Evolutionary conservation across 2,329 filamentous ascomycete genomes (phyloP).

Genomic region (Monosporascus sp.): DNA sequence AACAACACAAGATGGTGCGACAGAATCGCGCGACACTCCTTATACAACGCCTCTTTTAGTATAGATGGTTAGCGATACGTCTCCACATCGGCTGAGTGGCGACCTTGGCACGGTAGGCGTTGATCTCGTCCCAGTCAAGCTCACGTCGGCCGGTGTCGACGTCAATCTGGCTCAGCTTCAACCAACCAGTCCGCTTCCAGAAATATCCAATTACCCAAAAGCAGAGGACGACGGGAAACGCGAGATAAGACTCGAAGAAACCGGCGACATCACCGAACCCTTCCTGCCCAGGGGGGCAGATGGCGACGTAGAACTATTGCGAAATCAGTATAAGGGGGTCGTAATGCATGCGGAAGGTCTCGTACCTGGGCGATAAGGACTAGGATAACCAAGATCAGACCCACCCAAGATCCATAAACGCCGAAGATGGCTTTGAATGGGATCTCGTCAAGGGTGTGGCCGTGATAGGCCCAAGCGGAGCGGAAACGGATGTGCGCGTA

Average conservation of each 20-base stretch:
- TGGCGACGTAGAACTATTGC: constrained; percentile 39
- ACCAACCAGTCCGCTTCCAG: constrained; percentile 60
- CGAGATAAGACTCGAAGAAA: constrained; percentile 52
- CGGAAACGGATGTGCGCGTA: constrained; percentile 66
- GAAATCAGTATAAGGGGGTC: constrained; percentile 2
- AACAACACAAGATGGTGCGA: background rate
- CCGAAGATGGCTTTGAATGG: constrained; percentile 59
- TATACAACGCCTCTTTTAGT: constrained; percentile 15
- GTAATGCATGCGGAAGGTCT: background rate
- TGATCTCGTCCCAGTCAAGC: constrained; percentile 56
- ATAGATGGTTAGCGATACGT: constrained; percentile 25
- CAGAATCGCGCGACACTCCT: background rate
- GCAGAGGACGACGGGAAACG: constrained; percentile 46
- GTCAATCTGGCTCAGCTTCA: constrained; percentile 56
- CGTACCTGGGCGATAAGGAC: constrained; percentile 50
- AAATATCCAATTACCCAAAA: constrained; percentile 53
- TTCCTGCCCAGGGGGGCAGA: constrained; percentile 24
- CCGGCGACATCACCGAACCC: constrained; percentile 32
- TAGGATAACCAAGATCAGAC: constrained; percentile 51
- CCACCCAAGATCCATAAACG: constrained; percentile 59
- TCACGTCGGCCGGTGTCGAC: constrained; percentile 60
- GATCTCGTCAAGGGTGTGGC: constrained; percentile 61
- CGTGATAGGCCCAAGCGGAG: constrained; percentile 54
- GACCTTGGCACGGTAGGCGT: constrained; percentile 39
- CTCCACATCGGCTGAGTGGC: constrained; percentile 43